phyloP scores from a whole-genome alignment of 768 basidiomycete genomes.

The Peribolospora baueri region DNA sequence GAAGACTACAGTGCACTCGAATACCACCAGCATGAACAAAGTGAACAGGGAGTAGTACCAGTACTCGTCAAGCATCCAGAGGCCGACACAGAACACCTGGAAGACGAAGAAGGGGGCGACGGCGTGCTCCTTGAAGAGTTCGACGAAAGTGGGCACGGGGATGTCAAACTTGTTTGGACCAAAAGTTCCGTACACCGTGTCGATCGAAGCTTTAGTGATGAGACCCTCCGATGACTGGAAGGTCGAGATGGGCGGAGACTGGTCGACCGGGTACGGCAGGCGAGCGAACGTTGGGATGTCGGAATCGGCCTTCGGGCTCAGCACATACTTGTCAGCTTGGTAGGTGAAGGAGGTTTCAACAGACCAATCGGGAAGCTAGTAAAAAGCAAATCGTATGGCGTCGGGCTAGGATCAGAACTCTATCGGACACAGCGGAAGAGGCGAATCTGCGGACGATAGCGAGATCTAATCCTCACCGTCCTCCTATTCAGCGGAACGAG shows the following conservation, averaged over 20 bases:
- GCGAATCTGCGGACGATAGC: background rate
- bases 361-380: conserved; percentile 25
- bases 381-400: background rate
- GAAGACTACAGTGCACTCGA: conserved; percentile 97
- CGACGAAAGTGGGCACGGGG: conserved; percentile 77
- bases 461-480: background rate
- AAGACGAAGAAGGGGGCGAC: conserved; percentile 99
- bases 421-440: too few relatives aligned
- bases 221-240: conserved; percentile 36
- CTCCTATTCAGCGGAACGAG: conserved; percentile 34
- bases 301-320: conserved; percentile 21
- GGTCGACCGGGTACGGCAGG: conserved; percentile 68
- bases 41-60: conserved; percentile 97
- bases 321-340: conserved; percentile 76
- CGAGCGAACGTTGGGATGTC: conserved; percentile 39
- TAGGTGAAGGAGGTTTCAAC: conserved; percentile 58
- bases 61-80: conserved; percentile 96
- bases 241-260: conserved; percentile 36
- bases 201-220: conserved; percentile 24
- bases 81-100: conserved; percentile 86
- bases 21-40: conserved; percentile 90
- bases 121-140: conserved; percentile 82
- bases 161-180: conserved; percentile 92
- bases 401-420: background rate
- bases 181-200: conserved; percentile 38